Conservation (phyloP, 1,284 basidiomycete species). For the Xerocomus alliaceus region DNA sequence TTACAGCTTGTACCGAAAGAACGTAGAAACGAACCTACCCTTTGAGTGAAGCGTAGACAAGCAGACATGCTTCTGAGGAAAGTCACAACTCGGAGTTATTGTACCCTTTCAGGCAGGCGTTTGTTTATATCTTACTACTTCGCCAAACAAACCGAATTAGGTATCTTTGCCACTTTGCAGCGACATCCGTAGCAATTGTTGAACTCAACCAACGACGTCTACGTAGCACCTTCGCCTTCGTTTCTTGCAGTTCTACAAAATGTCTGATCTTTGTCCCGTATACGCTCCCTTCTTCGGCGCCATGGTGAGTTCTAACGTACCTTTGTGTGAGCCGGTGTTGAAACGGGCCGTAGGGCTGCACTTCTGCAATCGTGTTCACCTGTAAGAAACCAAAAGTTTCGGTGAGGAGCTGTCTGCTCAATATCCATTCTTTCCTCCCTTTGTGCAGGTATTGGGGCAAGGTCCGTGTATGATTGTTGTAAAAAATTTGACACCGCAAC, state of each 20-base stretch:
- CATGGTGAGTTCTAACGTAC: conserved; percentile 67
- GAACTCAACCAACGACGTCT: conserved; percentile 1
- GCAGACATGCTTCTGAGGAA: conserved; percentile 61
- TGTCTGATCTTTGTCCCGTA: conserved; percentile 91
- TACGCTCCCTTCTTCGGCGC: conserved; percentile 98
- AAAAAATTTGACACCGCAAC: neutral
- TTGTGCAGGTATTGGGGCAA: conserved; percentile 39
- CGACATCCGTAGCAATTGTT: conserved; percentile 6
- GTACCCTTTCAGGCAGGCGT: conserved; percentile 21
- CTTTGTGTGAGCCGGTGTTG: conserved; percentile 11
- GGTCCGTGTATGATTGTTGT: conserved; percentile 25
- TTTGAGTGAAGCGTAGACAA: conserved; percentile 69
- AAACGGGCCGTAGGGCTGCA: conserved; percentile 75
- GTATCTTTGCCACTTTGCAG: conserved; percentile 10
- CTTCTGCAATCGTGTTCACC: conserved; percentile 96
- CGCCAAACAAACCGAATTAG: conserved; percentile 33
- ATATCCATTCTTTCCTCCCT: neutral
- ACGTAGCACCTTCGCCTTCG: neutral
- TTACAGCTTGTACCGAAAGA: neutral
- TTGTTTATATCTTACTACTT: conserved; percentile 41
- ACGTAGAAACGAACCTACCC: conserved; percentile 46
- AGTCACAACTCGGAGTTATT: no score
- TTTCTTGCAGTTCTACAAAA: conserved; percentile 36
- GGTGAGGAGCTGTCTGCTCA: neutral
- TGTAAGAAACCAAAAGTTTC: conserved; percentile 61